These are phyloP conservation scores for Niebla homalea DNA, from an alignment of 495 filamentous ascomycete species.

Conservation along the genomic window DNA sequence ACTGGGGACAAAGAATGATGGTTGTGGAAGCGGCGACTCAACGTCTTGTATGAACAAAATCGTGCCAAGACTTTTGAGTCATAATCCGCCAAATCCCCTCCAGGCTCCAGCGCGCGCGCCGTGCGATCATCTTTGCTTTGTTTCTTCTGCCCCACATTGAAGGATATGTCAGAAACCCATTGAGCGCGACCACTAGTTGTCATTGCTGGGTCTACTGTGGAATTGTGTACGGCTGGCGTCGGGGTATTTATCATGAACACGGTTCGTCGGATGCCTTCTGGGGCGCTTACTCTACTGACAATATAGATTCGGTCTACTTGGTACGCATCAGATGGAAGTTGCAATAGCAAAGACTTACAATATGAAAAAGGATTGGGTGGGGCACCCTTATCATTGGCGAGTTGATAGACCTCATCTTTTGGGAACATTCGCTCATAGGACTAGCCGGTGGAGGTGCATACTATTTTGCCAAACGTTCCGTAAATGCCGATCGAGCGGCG, in stretches of 20 bases:
- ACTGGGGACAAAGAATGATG: no score
- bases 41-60: no score
- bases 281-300: neutral
- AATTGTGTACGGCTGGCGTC: no score
- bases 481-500: slow-evolving; percentile 72
- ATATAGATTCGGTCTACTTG: slow-evolving; percentile 40
- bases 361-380: slow-evolving; percentile 59
- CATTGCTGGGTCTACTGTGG: no score
- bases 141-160: no score
- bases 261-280: slow-evolving; percentile 15
- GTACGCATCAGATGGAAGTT: slow-evolving; percentile 21
- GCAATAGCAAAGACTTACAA: neutral
- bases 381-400: slow-evolving; percentile 68
- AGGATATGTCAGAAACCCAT: no score
- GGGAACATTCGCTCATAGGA: neutral
- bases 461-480: slow-evolving; percentile 87
- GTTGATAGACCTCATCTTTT: slow-evolving; percentile 11
- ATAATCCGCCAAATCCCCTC: no score
- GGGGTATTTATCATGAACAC: slow-evolving; percentile 29
- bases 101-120: no score
- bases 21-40: no score
- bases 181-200: no score
- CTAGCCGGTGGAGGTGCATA: slow-evolving; percentile 82
- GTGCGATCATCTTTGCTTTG: no score
- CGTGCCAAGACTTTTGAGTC: no score